Percentiles rank a stretch among this genome's conserved stretches.
Conservation (phyloP, 2,329 filamentous ascomycete species). For the Monosporascus cannonballus region DNA sequence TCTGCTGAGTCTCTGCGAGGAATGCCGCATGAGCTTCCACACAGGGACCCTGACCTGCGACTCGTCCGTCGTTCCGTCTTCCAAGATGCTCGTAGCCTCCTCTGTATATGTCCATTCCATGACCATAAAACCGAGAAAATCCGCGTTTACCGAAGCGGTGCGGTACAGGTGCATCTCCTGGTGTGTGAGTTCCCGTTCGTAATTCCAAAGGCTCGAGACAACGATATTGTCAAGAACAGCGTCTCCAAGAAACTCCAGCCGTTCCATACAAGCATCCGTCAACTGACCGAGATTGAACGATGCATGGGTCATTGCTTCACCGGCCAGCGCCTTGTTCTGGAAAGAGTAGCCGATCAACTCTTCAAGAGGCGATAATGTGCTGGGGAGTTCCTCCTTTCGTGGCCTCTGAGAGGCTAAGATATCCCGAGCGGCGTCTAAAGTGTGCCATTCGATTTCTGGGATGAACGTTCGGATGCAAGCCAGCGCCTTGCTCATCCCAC, state of each 20-base stretch:
- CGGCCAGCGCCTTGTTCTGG: conserved; percentile 57
- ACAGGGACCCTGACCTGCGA: conserved; percentile 38
- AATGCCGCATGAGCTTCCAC: conserved; percentile 65
- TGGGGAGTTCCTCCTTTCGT: conserved; percentile 27
- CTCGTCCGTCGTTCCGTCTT: conserved; percentile 18
- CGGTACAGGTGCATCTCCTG: conserved; percentile 70
- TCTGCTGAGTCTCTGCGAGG: conserved; percentile 38
- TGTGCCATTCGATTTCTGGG: conserved; percentile 48
- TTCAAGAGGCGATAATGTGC: conserved; percentile 49
- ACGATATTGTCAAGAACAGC: conserved; percentile 76
- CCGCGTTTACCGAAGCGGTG: conserved; percentile 70
- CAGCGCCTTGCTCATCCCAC: conserved; percentile 58
- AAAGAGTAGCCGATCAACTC: conserved; percentile 67
- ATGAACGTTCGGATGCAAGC: conserved; percentile 62
- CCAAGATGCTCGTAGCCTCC: conserved; percentile 20
- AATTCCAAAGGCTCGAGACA: conserved; percentile 52
- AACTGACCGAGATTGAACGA: conserved; percentile 43
- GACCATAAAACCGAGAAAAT: conserved; percentile 71
- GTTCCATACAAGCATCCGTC: conserved; percentile 48
- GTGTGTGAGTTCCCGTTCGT: conserved; percentile 35
- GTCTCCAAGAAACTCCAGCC: conserved; percentile 85
- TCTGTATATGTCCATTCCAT: conserved; percentile 48
- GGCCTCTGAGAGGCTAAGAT: conserved; percentile 38
- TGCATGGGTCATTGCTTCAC: conserved; percentile 76
- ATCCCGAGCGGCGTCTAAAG: conserved; percentile 33